Evolutionary conservation across 2,329 filamentous ascomycete genomes (phyloP), one percentile per base, ranked within the genome.

Genomic region (Sporothrix brasiliensis): DNA sequence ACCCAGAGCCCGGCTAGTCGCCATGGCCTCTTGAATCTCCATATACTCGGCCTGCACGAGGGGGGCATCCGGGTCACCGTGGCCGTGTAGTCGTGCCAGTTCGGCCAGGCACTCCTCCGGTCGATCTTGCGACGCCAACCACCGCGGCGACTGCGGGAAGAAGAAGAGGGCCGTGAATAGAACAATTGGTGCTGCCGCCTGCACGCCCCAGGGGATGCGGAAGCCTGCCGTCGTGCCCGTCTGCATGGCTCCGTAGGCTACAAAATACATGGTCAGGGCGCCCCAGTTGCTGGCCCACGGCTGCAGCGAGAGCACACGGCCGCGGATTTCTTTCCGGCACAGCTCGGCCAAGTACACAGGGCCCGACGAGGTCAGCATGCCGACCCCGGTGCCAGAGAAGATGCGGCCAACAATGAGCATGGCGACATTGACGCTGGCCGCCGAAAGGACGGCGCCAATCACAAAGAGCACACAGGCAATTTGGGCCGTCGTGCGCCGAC

Each of bases 11-110:
- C 87, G 85, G 79, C 95, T 92, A 73, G 94, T 91, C 67, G 92
- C 89, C 75, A 90, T 87, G 78, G 89, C 89, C 52, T 90, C 87
- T 73, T 87, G 86, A 77, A 95, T 94, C 74, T 94, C 91, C 24
- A 87, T 81, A 77, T 91, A 81, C 77, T 95, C 92, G 41, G 82
- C 85, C 11, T 80, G 79, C 11, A 94, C 92, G 74, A 91, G 90
- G 0, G 87, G 86, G 53, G 86, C 86, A 75, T 88, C 83, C 1
- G 82, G 80, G 73, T 93, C 86, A 1, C 91, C 91, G 69, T 89
- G 83, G 52, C 86, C 88, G 75, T 92, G 89, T 1, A 91, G 82
- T 52, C 86, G 77, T 2, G 80, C 80, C 72, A 89, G 78, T 44
- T 89, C 82, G 0, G 77, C 76, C 72, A 82, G 81, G 19, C 80